Evolutionary conservation across 192 early-diverging fungal genomes (phyloP), one percentile per base, ranked within the genome.

Genomic region (Coemansia sp.): DNA sequence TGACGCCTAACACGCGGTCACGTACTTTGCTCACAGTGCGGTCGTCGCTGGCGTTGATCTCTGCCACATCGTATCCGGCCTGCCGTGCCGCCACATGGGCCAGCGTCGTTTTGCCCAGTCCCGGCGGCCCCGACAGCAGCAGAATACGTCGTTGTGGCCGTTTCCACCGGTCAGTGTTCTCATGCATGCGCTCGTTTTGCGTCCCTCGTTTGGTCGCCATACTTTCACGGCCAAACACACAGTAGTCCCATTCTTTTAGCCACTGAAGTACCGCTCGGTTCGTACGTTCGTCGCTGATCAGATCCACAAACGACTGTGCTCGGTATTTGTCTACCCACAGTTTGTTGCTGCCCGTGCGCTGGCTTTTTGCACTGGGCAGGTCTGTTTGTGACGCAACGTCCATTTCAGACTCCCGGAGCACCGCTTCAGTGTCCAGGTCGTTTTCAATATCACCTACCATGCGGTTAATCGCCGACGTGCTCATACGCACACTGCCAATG

Each of bases 11-110:
- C 12, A 96, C 86, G 50, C 90, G 89, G 39, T 88, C 86, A 49
- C 85, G 85, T 5, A 96, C 84, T 10, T 81, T 74, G 19, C 86
- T 81, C 1, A 87, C 90, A 0, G 94, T 93, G 62, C 95, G 93
- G 71, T 99, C 97, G 73, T 99, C 97, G 82, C 94, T 95, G 64
- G 94, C 97, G 73, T 99, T 97, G 65, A 99, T 89, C 75, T 99
- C 97, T 4, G 93, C 82, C 11, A 91, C 82, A 29, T 92, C 85
- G 73, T 99, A 99, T 6, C 95, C 95, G 20, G 90, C 88, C 73
- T 96, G 94, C 32, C 82, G 80, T 0, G 94, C 95, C 43, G 93
- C 85, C 3, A 97, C 89, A 71, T 97, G 94, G 0, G 95, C 97
- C 62, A 99, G 82, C 1, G 97, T 99, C 0, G 97, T 99, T 78